Evolutionary conservation across 768 basidiomycete genomes (phyloP).

Genomic region (Suillus fuscotomentosus): DNA sequence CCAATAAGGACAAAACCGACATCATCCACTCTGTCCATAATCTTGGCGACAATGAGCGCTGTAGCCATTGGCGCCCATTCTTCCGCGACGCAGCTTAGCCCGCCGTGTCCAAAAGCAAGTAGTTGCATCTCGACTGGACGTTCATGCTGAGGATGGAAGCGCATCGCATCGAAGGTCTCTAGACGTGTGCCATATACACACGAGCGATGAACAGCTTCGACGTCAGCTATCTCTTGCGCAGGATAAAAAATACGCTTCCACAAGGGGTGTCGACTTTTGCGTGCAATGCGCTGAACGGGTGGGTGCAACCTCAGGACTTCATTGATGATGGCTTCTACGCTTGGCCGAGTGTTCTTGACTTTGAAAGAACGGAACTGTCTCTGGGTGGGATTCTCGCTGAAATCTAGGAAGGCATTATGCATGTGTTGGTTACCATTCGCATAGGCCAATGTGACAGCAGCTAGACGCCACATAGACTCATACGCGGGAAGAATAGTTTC

Average conservation of each 20-base stretch:
- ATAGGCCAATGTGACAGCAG: constrained; percentile 44
- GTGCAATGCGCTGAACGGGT: constrained; percentile 17
- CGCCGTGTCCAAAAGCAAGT: constrained; percentile 46
- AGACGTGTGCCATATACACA: constrained; percentile 29
- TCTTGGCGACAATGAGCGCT: constrained; percentile 43
- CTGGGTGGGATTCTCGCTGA: constrained; percentile 31
- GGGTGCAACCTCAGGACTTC: constrained; percentile 31
- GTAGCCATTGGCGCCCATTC: constrained; percentile 53
- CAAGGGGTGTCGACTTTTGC: constrained; percentile 6
- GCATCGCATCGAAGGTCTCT: constrained; percentile 44
- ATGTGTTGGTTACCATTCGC: constrained; percentile 23
- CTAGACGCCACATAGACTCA: constrained; percentile 63
- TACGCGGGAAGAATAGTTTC: constrained; percentile 57
- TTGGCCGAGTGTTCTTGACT: constrained; percentile 12
- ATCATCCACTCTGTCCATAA: constrained; percentile 36
- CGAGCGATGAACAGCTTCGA: constrained; percentile 15
- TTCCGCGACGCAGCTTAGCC: constrained; percentile 38
- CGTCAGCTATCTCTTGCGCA: constrained; percentile 21
- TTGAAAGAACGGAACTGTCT: constrained; percentile 15
- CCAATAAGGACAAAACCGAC: constrained; percentile 22
- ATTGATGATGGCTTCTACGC: constrained; percentile 24
- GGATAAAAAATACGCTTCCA: constrained; percentile 15
- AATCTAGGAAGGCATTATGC: constrained; percentile 33
- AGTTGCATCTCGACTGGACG: constrained; percentile 18
- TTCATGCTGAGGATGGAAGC: constrained; percentile 31